These are phyloP conservation scores for Paraconiothyrium brasiliense DNA, from an alignment of 2,329 filamentous ascomycete genomes.

Conservation along the genomic window DNA sequence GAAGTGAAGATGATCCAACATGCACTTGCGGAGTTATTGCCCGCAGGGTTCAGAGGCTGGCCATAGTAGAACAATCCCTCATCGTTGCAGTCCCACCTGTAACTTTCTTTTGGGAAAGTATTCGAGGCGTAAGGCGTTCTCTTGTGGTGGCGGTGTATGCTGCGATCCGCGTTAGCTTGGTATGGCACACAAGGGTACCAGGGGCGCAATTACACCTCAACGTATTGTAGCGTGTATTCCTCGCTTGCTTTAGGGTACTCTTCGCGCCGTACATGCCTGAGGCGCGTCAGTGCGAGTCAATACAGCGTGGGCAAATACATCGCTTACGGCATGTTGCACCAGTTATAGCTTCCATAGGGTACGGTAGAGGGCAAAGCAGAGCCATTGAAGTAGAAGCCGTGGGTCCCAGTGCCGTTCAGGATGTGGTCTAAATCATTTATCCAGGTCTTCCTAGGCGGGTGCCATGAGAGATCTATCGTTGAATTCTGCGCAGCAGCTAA, in stretches of 20 bases:
- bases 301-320: not conserved
- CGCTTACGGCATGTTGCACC: slow-evolving; percentile 73
- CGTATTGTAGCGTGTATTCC: slow-evolving; percentile 75
- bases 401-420: slow-evolving; percentile 68
- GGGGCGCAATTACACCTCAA: slow-evolving; percentile 68
- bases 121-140: slow-evolving; percentile 82
- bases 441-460: slow-evolving; percentile 49
- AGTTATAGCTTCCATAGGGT: slow-evolving; percentile 75
- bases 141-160: slow-evolving; percentile 86
- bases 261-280: slow-evolving; percentile 68
- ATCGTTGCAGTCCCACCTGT: slow-evolving; percentile 77
- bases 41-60: slow-evolving; percentile 60
- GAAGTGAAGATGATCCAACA: slow-evolving; percentile 74
- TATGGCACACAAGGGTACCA: not conserved
- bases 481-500: slow-evolving; percentile 25
- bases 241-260: slow-evolving; percentile 68
- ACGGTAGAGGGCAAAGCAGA: slow-evolving; percentile 64
- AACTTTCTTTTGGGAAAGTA: slow-evolving; percentile 76
- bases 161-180: slow-evolving; percentile 20
- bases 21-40: slow-evolving; percentile 62
- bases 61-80: slow-evolving; percentile 76
- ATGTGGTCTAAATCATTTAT: slow-evolving; percentile 71
- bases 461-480: slow-evolving; percentile 42
- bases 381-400: slow-evolving; percentile 78
- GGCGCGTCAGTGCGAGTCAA: not conserved